Percentiles rank a stretch among this genome's conserved stretches.
Conservation (phyloP, 192 early-diverging fungal genomes). For the Chytriomyces sp. region DNA sequence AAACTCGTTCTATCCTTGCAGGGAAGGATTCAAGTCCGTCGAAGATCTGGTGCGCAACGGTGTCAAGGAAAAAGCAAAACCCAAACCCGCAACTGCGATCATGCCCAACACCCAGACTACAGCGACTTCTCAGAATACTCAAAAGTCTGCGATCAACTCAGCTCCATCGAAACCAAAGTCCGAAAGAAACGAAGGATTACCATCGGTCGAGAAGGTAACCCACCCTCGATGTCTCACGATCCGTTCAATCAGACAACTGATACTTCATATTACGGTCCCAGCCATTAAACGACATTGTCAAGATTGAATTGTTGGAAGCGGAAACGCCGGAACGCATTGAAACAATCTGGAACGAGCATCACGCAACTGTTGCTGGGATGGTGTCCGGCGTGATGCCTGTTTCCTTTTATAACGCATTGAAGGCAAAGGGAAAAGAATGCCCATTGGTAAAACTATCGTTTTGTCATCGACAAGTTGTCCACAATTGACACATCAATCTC, state of each 20-base stretch:
- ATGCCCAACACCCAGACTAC: neutral
- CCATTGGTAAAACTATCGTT: constrained; percentile 55
- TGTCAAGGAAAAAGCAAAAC: constrained; percentile 10
- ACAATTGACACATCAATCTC: neutral
- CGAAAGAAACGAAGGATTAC: constrained; percentile 12
- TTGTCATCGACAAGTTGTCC: neutral
- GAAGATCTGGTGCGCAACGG: constrained; percentile 50
- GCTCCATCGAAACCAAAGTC: neutral
- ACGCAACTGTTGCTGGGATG: constrained; percentile 55
- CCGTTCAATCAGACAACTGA: neutral
- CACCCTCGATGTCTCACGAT: neutral
- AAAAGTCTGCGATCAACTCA: neutral
- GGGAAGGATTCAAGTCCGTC: constrained; percentile 53
- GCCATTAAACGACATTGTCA: constrained; percentile 47
- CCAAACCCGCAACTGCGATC: neutral
- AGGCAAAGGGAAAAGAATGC: constrained; percentile 55
- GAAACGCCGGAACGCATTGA: constrained; percentile 42
- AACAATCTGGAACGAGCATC: constrained; percentile 80
- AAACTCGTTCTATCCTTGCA: constrained; percentile 21
- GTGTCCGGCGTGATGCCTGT: constrained; percentile 70
- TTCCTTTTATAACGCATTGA: constrained; percentile 63
- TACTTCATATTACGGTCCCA: neutral
- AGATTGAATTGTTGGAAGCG: constrained; percentile 40
- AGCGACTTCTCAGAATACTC: neutral
- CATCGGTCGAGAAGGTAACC: constrained; percentile 44